Evolutionary conservation across 2,329 filamentous ascomycete species (phyloP), one percentile per base, ranked within the genome.

Genomic region (Cladophialophora psammophila): DNA sequence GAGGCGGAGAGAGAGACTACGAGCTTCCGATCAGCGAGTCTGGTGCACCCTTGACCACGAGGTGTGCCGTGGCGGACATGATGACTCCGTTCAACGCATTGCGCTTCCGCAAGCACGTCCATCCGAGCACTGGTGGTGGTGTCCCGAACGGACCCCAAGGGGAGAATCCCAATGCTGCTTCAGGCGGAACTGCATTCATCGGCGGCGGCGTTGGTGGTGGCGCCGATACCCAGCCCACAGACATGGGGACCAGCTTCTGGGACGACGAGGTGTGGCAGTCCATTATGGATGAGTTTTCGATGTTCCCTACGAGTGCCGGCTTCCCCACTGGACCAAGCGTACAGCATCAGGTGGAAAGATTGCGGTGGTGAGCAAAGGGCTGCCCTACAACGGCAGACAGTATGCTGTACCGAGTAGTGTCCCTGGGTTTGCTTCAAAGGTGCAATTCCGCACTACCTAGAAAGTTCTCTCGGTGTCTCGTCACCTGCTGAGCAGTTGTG

Each of bases 241-340:
- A 64, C 32, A 52, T 18, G 20, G 12, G 38, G 1, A n/a, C 32
- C 32, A 34, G 26, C 12, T 10, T 64, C 31, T 64, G 61, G 61
- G 50, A 60, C 50, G 56, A 60, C 15, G 56, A 60, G 56, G 56
- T 38, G 18, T 65, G 63, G 63, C 63, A 65, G 50, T 65, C 63
- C 31, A 65, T 65, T 35, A 32, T 65, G 45, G 63, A 65, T 20
- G 63, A 60, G 32, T 65, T 65, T 48, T 60, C 45, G 6, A 60
- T 65, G 63, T 65, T 65, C 20, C 56, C 63, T 20, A 61, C 59
- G 15, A 60, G 35, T 34, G 31, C 35, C 10, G 55, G 63, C n/a
- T 64, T 64, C 18, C 61, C 54, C 20, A 20, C 57, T 26, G 53
- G 31, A 18, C 15, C 53, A 3, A 55, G 31, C 31, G 53, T 20